phyloP scores from a whole-genome alignment of 768 basidiomycete genomes.

The Lactarius sanguifluus region DNA sequence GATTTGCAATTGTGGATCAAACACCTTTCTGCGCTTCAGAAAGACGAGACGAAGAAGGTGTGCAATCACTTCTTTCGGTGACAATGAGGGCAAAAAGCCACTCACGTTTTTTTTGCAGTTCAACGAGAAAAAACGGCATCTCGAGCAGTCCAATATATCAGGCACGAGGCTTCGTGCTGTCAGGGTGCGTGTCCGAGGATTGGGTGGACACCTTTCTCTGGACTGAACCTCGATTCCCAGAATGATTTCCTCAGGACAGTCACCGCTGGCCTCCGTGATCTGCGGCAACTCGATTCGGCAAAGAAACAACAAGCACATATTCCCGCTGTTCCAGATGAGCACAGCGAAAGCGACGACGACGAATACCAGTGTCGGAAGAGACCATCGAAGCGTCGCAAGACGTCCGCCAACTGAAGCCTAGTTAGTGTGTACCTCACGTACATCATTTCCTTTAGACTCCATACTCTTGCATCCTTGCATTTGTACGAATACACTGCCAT shows the following conservation, averaged over 20 bases:
- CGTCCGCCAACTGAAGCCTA: neutral
- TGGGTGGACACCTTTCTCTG: conserved; percentile 5
- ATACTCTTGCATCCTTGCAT: conserved; percentile 7
- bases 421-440: neutral
- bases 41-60: conserved; percentile 72
- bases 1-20: conserved; percentile 67
- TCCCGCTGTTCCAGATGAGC: conserved; percentile 42
- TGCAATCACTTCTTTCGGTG: conserved; percentile 25
- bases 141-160: conserved; percentile 45
- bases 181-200: conserved; percentile 48
- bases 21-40: conserved; percentile 57
- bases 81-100: neutral
- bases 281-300: conserved; percentile 60
- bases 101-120: conserved; percentile 43
- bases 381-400: conserved; percentile 33
- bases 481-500: conserved; percentile 1
- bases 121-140: conserved; percentile 58
- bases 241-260: conserved; percentile 70
- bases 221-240: conserved; percentile 37
- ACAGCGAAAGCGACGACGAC: conserved; percentile 54
- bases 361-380: conserved; percentile 45
- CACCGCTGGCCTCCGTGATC: conserved; percentile 51
- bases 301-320: conserved; percentile 48
- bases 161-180: conserved; percentile 52
- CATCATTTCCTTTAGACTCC: conserved; percentile 1